Conservation (phyloP, 768 basidiomycete species). For the Russula earlei region DNA sequence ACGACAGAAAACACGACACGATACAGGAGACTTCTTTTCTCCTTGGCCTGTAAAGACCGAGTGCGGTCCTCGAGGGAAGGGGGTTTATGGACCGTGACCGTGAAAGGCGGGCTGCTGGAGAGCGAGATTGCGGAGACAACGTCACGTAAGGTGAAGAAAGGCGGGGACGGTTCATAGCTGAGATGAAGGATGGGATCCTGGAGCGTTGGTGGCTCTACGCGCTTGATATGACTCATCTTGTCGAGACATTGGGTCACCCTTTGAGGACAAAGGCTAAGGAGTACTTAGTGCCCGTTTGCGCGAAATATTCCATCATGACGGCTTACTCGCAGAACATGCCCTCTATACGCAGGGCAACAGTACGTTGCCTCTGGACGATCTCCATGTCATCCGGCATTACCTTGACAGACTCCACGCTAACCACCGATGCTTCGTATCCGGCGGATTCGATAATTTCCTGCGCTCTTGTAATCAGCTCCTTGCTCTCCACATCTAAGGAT, state of each 20-base stretch:
- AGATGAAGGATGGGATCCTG: conserved; percentile 39
- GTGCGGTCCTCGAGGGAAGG: conserved; percentile 54
- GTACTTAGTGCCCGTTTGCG: conserved; percentile 1
- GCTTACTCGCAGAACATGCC: conserved; percentile 59
- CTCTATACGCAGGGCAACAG: conserved; percentile 43
- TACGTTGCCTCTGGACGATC: too few relatives aligned
- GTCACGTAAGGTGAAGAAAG: conserved; percentile 53
- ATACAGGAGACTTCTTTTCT: conserved; percentile 41
- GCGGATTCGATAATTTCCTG: conserved; percentile 30
- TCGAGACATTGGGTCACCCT: conserved; percentile 39
- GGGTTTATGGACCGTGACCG: conserved; percentile 37
- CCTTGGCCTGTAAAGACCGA: conserved; percentile 46
- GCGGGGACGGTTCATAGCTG: conserved; percentile 42
- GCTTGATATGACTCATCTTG: conserved; percentile 31
- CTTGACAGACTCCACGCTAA: conserved; percentile 26
- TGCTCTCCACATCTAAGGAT: conserved; percentile 34
- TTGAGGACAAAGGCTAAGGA: conserved; percentile 43
- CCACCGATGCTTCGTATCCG: conserved; percentile 34
- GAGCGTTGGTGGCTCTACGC: conserved; percentile 32
- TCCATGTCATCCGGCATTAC: conserved; percentile 38
- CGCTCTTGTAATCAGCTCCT: conserved; percentile 23
- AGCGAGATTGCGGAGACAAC: conserved; percentile 41
- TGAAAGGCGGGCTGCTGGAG: conserved; percentile 36
- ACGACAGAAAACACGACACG: conserved; percentile 51
- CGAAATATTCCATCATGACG: not conserved